A percentile compares a stretch with the other conserved stretches of the same genome.
Evolutionary conservation across 345 rosid genomes (phyloP).

Genomic region (Salix arbutifolia): DNA sequence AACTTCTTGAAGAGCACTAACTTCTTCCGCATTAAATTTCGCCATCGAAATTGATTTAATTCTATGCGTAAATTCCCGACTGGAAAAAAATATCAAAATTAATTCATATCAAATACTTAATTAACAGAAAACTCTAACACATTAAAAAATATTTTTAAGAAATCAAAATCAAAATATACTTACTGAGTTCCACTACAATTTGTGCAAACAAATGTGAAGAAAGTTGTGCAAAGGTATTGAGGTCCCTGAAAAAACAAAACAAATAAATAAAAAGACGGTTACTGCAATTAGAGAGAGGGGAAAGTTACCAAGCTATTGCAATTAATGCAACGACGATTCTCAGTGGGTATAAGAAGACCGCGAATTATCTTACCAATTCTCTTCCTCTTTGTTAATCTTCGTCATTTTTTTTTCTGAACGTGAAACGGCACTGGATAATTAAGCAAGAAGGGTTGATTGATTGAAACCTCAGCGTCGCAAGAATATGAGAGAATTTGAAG

Average conservation of each 20-base stretch:
- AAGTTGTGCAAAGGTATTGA: conserved; percentile 89
- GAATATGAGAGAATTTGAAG: neutral
- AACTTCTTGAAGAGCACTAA: conserved; percentile 62
- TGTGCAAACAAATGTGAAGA: conserved; percentile 80
- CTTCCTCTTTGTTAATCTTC: conserved; percentile 56
- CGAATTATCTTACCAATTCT: conserved; percentile 64
- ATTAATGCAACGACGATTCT: conserved; percentile 78
- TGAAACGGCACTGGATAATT: neutral
- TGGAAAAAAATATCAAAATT: conserved; percentile 18
- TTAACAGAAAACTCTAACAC: neutral
- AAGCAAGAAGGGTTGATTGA: neutral
- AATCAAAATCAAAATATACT: conserved; percentile 16
- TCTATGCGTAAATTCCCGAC: conserved; percentile 89
- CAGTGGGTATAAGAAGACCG: conserved; percentile 62
- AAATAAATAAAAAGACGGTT: neutral
- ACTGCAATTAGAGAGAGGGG: too few species aligned
- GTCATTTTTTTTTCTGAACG: conserved; percentile 35
- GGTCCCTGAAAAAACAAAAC: conserved; percentile 56
- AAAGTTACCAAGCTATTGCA: conserved; percentile 67
- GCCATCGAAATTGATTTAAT: conserved; percentile 94
- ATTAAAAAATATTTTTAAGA: neutral
- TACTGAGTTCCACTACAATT: conserved; percentile 86
- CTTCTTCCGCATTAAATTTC: conserved; percentile 80
- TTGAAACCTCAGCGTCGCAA: neutral
- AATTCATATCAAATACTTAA: neutral